Base-by-base conservation (phyloP, 2,329 filamentous ascomycete species). In the Aspergillus novofumigatus region DNA sequence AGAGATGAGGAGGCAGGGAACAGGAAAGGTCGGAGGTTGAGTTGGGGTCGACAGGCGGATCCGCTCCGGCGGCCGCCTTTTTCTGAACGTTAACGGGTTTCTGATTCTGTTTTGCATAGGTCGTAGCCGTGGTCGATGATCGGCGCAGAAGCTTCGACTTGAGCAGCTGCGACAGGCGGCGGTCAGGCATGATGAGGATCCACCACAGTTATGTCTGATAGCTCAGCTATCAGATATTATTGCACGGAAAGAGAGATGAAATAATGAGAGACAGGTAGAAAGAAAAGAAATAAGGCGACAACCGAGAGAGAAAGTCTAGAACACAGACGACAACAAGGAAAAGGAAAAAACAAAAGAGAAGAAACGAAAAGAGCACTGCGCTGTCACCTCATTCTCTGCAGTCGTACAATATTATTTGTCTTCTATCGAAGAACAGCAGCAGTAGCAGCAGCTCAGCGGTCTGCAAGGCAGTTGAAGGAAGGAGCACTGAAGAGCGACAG, bases 111-210 rank as follows among this genome's bases (percentile, higher is more conserved):
- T 23, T 47, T 14, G 49, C n/a, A 26, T 35, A 45, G 4, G 21
- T 21, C 35, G 50, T 52, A 47, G 55, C 6, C 14, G 48, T 28
- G 29, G 65, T 67, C 35, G 73, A 72, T 60, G 72, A 71, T 68
- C 71, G 71, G 56, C 72, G 70, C 58, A 74, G 64, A 57, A 75
- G 67, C 60, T 71, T 73, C 41, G 69, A 66, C 61, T 72, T 72
- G 53, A 71, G 58, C 55, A 72, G 65, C 62, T 69, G 68, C 62
- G 72, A 72, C 35, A 72, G 65, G 49, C 70, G 61, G 58, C 62
- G 63, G 60, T 73, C 70, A 35, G 68, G 62, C 70, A 72, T 72
- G 49, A 57, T 71, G 64, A 49, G 10, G 5, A 14, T 23, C 44
- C 44, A 47, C 44, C 23, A 20, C 44, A 44, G 41, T 21, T 8